phyloP scores from a whole-genome alignment of 177 flowering plant species.

The Vitis hybrid region DNA sequence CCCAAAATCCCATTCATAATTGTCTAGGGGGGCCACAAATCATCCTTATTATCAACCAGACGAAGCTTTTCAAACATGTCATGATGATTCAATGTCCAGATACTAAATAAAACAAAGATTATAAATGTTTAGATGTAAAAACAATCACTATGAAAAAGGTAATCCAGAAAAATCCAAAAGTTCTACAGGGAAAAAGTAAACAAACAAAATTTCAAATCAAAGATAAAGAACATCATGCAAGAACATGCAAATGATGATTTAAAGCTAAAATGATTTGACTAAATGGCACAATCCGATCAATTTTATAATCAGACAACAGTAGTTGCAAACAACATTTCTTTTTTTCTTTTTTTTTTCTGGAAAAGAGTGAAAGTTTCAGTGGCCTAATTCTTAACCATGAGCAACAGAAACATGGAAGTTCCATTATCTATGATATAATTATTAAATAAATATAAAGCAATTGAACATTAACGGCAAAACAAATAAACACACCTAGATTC shows the following conservation, averaged over 20 bases:
- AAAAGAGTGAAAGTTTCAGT: not conserved
- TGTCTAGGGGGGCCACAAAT: not conserved
- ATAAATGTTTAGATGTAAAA: not conserved
- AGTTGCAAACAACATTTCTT: too few relatives aligned
- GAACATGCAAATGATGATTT: not conserved
- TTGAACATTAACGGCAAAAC: too few relatives aligned
- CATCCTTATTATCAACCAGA: not conserved
- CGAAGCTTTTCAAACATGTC: not conserved
- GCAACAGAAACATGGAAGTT: not conserved
- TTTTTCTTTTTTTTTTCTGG: not conserved
- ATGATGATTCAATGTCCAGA: not conserved
- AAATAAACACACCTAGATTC: too few relatives aligned
- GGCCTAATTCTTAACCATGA: not conserved
- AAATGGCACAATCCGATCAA: not conserved
- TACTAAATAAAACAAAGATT: not conserved
- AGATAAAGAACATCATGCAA: not conserved
- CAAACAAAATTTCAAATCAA: not conserved
- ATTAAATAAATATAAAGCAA: too few relatives aligned
- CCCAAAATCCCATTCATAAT: not conserved
- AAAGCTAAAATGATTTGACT: not conserved
- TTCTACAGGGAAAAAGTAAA: not conserved
- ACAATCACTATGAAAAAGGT: not conserved
- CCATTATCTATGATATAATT: not conserved
- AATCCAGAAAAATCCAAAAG: not conserved
- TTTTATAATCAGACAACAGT: too few relatives aligned